phyloP scores from a whole-genome alignment of 768 basidiomycete genomes.

The Mycena pura region DNA sequence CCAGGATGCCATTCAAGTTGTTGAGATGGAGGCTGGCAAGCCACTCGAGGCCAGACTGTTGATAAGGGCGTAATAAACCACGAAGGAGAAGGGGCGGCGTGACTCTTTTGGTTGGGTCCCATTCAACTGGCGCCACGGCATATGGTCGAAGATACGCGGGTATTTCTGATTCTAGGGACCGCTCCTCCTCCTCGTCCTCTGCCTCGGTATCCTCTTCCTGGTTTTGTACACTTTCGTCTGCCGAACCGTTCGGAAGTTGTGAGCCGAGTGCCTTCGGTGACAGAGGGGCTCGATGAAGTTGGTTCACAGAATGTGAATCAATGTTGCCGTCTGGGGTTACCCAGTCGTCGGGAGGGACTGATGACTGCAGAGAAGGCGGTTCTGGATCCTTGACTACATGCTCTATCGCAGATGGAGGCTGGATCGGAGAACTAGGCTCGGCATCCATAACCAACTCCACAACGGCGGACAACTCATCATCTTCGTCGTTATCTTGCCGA shows the following conservation, averaged over 20 bases:
- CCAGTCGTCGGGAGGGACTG: not conserved
- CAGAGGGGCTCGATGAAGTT: not conserved
- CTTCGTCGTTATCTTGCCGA: constrained; percentile 6
- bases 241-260: not conserved
- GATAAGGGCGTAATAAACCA: constrained; percentile 89
- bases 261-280: not conserved
- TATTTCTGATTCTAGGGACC: constrained; percentile 35
- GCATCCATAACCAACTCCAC: constrained; percentile 18
- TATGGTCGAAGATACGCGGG: constrained; percentile 70
- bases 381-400: not conserved
- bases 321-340: not conserved
- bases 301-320: not conserved
- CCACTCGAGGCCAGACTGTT: constrained; percentile 94
- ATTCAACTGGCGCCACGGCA: constrained; percentile 74
- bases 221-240: constrained; percentile 7
- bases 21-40: constrained; percentile 85
- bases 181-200: constrained; percentile 33
- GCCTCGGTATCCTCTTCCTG: constrained; percentile 37
- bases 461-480: constrained; percentile 3
- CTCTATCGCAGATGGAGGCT: not conserved
- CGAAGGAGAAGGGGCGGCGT: constrained; percentile 79
- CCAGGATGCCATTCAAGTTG: constrained; percentile 82
- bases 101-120: constrained; percentile 65
- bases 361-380: not conserved
- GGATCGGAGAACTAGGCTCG: constrained; percentile 4